These are phyloP conservation scores for Auricularia cornea DNA, from an alignment of 768 basidiomycete species.

Conservation along the genomic window DNA sequence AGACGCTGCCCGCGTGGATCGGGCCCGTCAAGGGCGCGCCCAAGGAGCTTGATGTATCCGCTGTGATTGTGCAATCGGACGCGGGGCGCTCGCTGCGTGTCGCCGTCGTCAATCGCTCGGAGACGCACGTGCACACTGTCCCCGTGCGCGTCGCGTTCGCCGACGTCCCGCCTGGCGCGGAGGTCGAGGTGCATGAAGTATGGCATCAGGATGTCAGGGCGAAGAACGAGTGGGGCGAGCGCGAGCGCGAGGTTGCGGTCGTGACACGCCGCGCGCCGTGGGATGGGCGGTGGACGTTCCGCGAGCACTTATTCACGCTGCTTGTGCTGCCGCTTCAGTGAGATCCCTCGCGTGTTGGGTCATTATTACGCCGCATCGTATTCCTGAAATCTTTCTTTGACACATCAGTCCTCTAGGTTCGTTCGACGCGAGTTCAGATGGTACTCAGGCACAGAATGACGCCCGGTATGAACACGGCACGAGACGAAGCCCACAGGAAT, in stretches of 20 bases:
- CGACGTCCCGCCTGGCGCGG: constrained; percentile 11
- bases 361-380: too few species aligned
- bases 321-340: neutral
- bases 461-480: too few species aligned
- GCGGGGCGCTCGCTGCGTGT: constrained; percentile 36
- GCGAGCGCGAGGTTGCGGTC: constrained; percentile 29
- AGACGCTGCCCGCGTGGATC: constrained; percentile 47
- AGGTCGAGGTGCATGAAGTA: constrained; percentile 40
- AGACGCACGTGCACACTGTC: constrained; percentile 28
- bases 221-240: constrained; percentile 31
- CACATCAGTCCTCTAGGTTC: too few species aligned
- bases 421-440: too few species aligned
- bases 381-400: too few species aligned
- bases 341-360: too few species aligned
- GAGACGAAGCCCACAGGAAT: too few species aligned
- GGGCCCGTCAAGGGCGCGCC: constrained; percentile 31
- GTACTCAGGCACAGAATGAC: too few species aligned
- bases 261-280: constrained; percentile 26
- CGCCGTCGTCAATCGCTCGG: constrained; percentile 46
- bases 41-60: constrained; percentile 42
- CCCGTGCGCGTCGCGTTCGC: constrained; percentile 32
- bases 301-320: constrained; percentile 37
- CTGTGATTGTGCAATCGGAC: constrained; percentile 29
- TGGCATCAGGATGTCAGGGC: constrained; percentile 40
- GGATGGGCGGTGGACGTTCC: constrained; percentile 29